Conservation (phyloP, 1,139 yeast genomes). For the Candida sp. region DNA sequence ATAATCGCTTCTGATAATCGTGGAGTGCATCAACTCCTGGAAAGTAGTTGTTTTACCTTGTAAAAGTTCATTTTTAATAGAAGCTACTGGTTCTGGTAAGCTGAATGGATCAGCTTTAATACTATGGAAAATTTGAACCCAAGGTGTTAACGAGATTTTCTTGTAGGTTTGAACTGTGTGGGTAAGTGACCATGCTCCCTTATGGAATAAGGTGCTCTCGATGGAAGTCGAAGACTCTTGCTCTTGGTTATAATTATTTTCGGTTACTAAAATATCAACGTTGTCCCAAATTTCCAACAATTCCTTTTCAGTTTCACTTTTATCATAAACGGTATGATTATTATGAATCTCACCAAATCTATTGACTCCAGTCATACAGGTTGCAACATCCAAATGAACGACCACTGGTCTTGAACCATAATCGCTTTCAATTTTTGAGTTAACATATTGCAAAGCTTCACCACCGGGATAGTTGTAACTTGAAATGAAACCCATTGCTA, state of each 20-base stretch:
- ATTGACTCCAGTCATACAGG: constrained; percentile 88
- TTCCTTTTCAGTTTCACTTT: constrained; percentile 52
- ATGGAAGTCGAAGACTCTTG: constrained; percentile 3
- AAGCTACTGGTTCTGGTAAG: constrained; percentile 8
- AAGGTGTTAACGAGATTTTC: constrained; percentile 18
- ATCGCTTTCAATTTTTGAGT: constrained; percentile 33
- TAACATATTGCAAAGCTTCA: constrained; percentile 55
- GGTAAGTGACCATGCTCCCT: constrained; percentile 24
- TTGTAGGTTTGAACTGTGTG: constrained; percentile 18
- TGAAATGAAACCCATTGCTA: constrained; percentile 59
- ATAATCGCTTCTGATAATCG: constrained; percentile 22
- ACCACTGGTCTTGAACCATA: constrained; percentile 14
- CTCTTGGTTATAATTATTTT: constrained; percentile 14
- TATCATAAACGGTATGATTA: constrained; percentile 59
- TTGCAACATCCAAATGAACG: constrained; percentile 74
- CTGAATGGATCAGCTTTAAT: constrained; percentile 8
- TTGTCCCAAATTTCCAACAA: constrained; percentile 46
- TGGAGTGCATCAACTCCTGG: constrained; percentile 14
- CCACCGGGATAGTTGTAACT: constrained; percentile 91
- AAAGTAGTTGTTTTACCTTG: constrained; percentile 13
- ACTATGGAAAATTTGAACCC: constrained; percentile 11
- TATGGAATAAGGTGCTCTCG: constrained; percentile 7
- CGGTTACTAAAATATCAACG: constrained; percentile 62
- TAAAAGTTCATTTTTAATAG: constrained; percentile 16
- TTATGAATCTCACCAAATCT: constrained; percentile 61